Base-by-base conservation (phyloP, 352 stramenopile species). In the Pythium rishiriense region DNA sequence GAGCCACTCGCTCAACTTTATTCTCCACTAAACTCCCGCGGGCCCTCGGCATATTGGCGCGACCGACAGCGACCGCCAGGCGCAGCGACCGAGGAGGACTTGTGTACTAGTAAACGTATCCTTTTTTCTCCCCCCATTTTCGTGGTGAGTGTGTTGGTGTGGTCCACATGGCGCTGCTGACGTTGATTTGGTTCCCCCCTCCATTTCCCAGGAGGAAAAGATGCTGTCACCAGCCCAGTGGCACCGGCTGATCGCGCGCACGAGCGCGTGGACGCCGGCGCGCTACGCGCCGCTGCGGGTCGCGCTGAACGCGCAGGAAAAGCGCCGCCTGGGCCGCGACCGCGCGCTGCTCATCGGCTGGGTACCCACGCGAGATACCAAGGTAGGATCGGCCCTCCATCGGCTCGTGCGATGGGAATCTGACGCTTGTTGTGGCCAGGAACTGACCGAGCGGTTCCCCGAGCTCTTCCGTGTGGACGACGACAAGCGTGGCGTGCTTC, bases 1-100 rank as follows among this genome's bases (percentile, higher is more conserved):
- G 72, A 87, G 78, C 46, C 84, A 93, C 68, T 91, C 84, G 62
- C 78, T 93, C 64, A 91, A 93, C 74, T 93, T 89, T 50, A 93
- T 93, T 37, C 67, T 93, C 64, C 82, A 91, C 73, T 93, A 65
- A 63, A 41, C 35, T n/a, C n/a, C n/a, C n/a, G n/a, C n/a, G n/a
- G n/a, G n/a, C n/a, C n/a, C n/a, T n/a, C n/a, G n/a, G n/a, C n/a
- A n/a, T n/a, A n/a, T n/a, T n/a, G 35, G 5, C 35, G 11, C 6
- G 6, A 11, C 31, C 11, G 31, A 37, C 31, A 41, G 28, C 21
- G 35, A 31, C 25, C 35, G 11, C n/a, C 25, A 42, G 49, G 26
- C 22, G 31, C 24, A 25, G 24, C 6, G 24, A 39, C 33, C 21
- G 54, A 61, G 19, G 35, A 19, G 5, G 35, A 2, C 29, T 4